phyloP scores from a whole-genome alignment of 1,284 basidiomycete species.

The Cryptococcus sp. region DNA sequence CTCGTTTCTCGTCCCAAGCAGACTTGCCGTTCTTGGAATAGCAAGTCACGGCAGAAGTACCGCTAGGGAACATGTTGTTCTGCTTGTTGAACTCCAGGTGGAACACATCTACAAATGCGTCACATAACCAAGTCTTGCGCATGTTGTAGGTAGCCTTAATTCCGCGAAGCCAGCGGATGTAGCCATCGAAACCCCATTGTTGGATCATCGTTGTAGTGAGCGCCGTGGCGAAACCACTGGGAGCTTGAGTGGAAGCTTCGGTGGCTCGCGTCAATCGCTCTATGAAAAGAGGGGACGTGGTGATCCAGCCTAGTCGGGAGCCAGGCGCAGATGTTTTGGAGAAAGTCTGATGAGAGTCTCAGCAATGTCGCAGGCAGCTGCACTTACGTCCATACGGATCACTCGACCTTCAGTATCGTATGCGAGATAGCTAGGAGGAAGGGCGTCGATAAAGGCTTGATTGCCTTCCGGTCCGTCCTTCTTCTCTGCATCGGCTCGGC shows the following conservation, averaged over 20 bases:
- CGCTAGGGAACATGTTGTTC: conserved; percentile 12
- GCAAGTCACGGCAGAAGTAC: conserved; percentile 26
- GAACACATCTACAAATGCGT: conserved; percentile 50
- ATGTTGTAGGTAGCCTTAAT: conserved; percentile 52
- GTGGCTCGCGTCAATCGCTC: conserved; percentile 74
- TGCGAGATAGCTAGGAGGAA: conserved; percentile 70
- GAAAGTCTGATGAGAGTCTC: conserved; percentile 57
- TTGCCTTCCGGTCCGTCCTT: conserved; percentile 44
- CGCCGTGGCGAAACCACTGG: conserved; percentile 67
- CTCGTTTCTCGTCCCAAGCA: conserved; percentile 56
- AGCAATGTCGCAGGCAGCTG: conserved; percentile 3
- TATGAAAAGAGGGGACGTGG: conserved; percentile 57
- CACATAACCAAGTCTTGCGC: conserved; percentile 52
- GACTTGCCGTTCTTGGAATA: conserved; percentile 25
- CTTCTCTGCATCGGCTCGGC: conserved; percentile 39
- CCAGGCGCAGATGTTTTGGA: conserved; percentile 81
- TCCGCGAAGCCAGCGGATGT: conserved; percentile 73
- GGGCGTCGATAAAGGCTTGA: conserved; percentile 43
- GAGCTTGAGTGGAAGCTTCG: conserved; percentile 70
- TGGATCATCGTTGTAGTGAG: conserved; percentile 66
- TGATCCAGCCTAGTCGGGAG: conserved; percentile 76
- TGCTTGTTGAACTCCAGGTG: conserved; percentile 47
- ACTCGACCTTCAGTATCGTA: conserved; percentile 54
- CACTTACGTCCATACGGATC: conserved; percentile 53
- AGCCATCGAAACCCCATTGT: conserved; percentile 68